phyloP scores from a whole-genome alignment of 305 asterid genomes.

The Fraxinus platypoda region DNA sequence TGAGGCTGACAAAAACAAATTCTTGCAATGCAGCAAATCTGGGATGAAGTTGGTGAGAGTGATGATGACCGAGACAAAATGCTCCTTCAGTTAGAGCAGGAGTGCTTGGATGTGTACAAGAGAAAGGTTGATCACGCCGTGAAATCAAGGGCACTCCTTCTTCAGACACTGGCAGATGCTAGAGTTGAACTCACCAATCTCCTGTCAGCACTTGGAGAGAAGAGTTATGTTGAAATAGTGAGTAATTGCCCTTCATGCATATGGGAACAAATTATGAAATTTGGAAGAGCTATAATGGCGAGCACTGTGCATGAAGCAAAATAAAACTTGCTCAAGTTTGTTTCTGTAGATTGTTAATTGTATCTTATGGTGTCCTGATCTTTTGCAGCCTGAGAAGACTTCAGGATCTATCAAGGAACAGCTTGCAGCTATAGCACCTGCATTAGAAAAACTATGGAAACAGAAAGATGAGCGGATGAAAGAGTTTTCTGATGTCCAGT shows the following conservation, averaged over 20 bases:
- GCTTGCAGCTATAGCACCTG: slow-evolving; percentile 86
- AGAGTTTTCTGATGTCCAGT: slow-evolving; percentile 82
- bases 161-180: slow-evolving; percentile 87
- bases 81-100: slow-evolving; percentile 96
- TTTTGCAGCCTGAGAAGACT: slow-evolving; percentile 79
- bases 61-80: slow-evolving; percentile 89
- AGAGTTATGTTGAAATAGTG: slow-evolving; percentile 74
- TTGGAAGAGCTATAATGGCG: slow-evolving; percentile 2
- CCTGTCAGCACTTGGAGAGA: slow-evolving; percentile 90
- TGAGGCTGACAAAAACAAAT: slow-evolving; percentile 13
- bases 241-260: slow-evolving; percentile 31
- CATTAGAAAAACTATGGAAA: slow-evolving; percentile 77
- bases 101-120: slow-evolving; percentile 92
- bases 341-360: neutral
- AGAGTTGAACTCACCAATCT: slow-evolving; percentile 86
- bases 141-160: slow-evolving; percentile 77
- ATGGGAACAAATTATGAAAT: neutral
- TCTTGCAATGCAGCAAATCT: slow-evolving; percentile 65
- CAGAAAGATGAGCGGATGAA: slow-evolving; percentile 80
- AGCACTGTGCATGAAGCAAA: slow-evolving; percentile 7
- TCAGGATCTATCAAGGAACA: slow-evolving; percentile 95
- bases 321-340: slow-evolving; percentile 9
- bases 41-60: slow-evolving; percentile 99
- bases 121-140: slow-evolving; percentile 90
- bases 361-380: slow-evolving; percentile 1